Conservation (phyloP, 306 rosid species). For the Corylus heterophylla region DNA sequence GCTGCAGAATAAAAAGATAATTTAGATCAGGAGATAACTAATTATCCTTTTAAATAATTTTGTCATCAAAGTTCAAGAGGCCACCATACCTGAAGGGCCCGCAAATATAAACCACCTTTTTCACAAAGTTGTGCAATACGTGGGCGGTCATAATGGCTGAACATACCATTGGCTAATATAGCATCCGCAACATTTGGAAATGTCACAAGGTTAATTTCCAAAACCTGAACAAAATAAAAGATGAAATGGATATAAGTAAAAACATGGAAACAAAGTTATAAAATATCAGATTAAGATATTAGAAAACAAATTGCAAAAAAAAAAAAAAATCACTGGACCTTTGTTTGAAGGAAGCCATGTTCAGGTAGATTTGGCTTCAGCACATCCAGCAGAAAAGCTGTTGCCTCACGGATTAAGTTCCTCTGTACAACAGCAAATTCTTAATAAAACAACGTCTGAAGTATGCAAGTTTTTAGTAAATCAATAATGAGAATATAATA, state of each 20-base stretch:
- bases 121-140: slow-evolving; percentile 96
- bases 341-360: slow-evolving; percentile 89
- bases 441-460: background rate
- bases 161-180: slow-evolving; percentile 98
- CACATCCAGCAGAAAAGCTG: slow-evolving; percentile 92
- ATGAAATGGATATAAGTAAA: background rate
- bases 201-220: slow-evolving; percentile 94
- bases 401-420: slow-evolving; percentile 97
- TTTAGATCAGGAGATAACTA: background rate
- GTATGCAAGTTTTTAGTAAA: background rate
- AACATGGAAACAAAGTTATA: slow-evolving; percentile 14
- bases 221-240: slow-evolving; percentile 52
- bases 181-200: slow-evolving; percentile 99
- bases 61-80: background rate
- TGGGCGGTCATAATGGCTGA: slow-evolving; percentile 97
- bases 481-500: background rate
- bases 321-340: slow-evolving; percentile 39
- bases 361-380: slow-evolving; percentile 97
- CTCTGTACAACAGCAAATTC: slow-evolving; percentile 46
- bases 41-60: background rate
- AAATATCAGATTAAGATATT: background rate
- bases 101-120: slow-evolving; percentile 91
- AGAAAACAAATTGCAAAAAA: background rate
- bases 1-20: slow-evolving; percentile 35
- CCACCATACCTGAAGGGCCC: slow-evolving; percentile 80